Evolutionary conservation across 176 grass and related monocot species (phyloP), one percentile per base, ranked within the genome.

Genomic region (Oryza meyeriana): DNA sequence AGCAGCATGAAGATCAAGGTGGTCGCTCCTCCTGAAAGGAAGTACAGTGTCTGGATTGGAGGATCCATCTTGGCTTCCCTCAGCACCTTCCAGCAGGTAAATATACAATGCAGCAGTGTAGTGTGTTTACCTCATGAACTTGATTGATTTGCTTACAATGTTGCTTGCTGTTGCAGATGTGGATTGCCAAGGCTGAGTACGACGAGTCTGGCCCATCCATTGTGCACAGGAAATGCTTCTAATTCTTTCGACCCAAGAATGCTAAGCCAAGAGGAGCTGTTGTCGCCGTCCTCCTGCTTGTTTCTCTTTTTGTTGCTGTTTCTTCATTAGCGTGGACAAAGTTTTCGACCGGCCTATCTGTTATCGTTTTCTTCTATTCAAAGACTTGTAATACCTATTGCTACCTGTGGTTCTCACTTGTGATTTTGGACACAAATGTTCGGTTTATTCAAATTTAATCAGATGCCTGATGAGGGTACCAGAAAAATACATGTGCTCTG

Each of bases 1-100:
- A 97, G 94, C 91, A 97, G 94, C 94, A 97, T 97, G 94, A 97
- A 97, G 91, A 97, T 97, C 40, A 97, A 97, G 89, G 94, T 97
- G 76, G 94, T 97, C 17, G 94, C 94, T 61, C 92, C 91, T 76
- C 91, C 94, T 28, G 94, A 94, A 75, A 92, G 91, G 85, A 94
- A 94, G 87, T 97, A 94, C 87, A 94, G 91, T 75, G 94, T 97
- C 71, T 97, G 94, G 94, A 97, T 97, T n/a, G 91, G 94, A 86
- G 94, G 94, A 42, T 97, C 94, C 87, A 97, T 97, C 84, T 85
- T 97, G 64, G 94, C 94, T 69, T 97, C 94, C 20, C 94, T 97
- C 76, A 97, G 94, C 83, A 97, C 94, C 55, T 97, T 97, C 91
- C 94, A 97, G 87, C 91, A 94, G 92, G 94, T 91, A 83, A 79